Conservation (phyloP, 1,284 basidiomycete species). For the Anthracocystis panici-leucophaei region DNA sequence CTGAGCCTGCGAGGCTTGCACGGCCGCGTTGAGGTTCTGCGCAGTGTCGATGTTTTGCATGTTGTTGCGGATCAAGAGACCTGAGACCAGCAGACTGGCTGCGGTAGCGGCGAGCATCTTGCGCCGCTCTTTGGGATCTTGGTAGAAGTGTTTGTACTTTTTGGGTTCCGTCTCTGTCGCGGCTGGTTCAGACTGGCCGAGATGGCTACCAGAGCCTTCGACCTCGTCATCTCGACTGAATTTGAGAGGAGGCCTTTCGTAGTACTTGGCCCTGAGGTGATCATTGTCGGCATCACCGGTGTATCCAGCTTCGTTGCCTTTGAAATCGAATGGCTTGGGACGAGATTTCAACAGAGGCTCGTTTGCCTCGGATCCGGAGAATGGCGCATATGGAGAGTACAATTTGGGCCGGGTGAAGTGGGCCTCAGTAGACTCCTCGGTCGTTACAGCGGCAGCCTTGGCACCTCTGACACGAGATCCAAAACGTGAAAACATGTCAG, state of each 20-base stretch:
- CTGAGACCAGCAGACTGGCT: not conserved
- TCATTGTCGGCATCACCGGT: constrained; percentile 19
- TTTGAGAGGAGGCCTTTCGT: constrained; percentile 13
- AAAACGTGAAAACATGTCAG: constrained; percentile 16
- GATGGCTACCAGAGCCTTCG: not conserved
- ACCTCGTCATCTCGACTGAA: not conserved
- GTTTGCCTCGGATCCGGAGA: not conserved
- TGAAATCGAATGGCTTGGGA: constrained; percentile 13
- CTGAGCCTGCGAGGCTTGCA: constrained; percentile 1
- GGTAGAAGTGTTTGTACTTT: constrained; percentile 5
- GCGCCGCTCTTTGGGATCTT: constrained; percentile 10
- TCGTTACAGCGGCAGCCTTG: constrained; percentile 11
- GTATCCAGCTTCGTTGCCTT: constrained; percentile 22
- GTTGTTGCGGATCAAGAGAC: not conserved
- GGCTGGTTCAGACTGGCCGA: not conserved
- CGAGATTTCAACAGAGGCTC: not conserved
- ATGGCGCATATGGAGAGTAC: no score
- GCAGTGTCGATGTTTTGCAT: constrained; percentile 3
- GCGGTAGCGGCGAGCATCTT: constrained; percentile 2
- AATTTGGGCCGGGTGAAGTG: constrained; percentile 1
- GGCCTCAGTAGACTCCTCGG: not conserved
- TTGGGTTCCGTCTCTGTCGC: not conserved
- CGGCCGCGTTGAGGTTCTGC: constrained; percentile 9
- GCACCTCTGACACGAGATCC: not conserved
- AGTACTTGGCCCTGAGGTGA: not conserved